phyloP scores from a whole-genome alignment of 352 stramenopile genomes.

The Pythium insidiosum region DNA sequence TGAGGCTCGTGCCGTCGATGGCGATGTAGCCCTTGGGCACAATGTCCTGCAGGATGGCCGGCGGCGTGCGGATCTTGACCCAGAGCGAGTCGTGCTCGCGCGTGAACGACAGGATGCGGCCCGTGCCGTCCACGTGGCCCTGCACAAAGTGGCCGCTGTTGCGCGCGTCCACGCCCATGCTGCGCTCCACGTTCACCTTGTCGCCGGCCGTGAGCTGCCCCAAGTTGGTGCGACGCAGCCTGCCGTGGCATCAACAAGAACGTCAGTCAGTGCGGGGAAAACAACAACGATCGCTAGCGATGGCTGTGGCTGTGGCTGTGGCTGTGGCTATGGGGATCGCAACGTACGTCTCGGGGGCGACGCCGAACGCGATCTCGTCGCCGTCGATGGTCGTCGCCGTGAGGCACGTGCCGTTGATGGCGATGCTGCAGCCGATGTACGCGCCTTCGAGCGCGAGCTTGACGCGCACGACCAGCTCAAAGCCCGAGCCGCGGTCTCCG shows the following conservation, averaged over 20 bases:
- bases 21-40: conserved; percentile 93
- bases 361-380: conserved; percentile 87
- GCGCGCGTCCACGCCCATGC: conserved; percentile 80
- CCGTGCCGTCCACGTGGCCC: conserved; percentile 96
- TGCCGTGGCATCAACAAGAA: conserved; percentile 5
- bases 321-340: too few relatives aligned
- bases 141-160: conserved; percentile 99
- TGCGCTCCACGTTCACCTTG: conserved; percentile 93
- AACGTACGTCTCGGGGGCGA: conserved; percentile 92
- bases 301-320: too few relatives aligned
- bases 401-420: conserved; percentile 96
- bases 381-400: conserved; percentile 91
- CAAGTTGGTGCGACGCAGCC: conserved; percentile 89
- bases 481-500: conserved; percentile 83
- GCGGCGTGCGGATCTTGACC: conserved; percentile 84
- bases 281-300: too few relatives aligned
- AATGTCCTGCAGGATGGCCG: conserved; percentile 90
- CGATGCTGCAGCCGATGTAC: conserved; percentile 93
- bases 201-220: conserved; percentile 66
- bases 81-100: conserved; percentile 95
- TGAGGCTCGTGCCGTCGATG: conserved; percentile 97
- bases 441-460: conserved; percentile 76
- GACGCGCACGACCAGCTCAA: conserved; percentile 83
- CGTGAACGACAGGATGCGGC: conserved; percentile 84
- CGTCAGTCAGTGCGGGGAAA: not conserved